phyloP scores from a whole-genome alignment of 2,329 filamentous ascomycete species.

The Seiridium cupressi region DNA sequence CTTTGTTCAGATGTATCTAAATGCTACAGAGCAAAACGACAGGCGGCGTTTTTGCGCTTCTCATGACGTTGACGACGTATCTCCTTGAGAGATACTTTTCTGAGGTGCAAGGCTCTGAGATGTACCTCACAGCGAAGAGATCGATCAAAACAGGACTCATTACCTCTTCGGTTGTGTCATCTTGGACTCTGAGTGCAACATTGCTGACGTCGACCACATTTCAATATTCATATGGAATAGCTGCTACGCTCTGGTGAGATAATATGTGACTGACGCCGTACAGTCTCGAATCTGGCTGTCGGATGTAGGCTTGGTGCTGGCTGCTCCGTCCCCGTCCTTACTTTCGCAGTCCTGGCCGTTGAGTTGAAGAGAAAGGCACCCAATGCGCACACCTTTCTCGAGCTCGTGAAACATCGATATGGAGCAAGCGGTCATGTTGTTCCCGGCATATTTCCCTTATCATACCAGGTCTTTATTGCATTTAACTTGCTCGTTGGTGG shows the following conservation, averaged over 20 bases:
- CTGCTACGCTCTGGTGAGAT: too few species aligned
- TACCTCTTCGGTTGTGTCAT: constrained; percentile 80
- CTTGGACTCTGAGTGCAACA: constrained; percentile 88
- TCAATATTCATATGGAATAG: not conserved
- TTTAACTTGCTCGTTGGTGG: constrained; percentile 85
- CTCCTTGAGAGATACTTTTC: constrained; percentile 49
- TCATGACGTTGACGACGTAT: constrained; percentile 70
- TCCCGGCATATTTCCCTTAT: constrained; percentile 75
- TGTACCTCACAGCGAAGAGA: constrained; percentile 83
- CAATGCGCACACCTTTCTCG: constrained; percentile 79
- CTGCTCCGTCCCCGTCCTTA: constrained; percentile 77
- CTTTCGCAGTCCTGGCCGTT: constrained; percentile 86
- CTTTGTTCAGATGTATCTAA: too few species aligned
- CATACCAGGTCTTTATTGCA: constrained; percentile 82
- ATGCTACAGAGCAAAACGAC: too few species aligned
- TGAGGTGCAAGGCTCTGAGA: constrained; percentile 83
- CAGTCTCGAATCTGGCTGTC: too few species aligned
- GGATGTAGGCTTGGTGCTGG: constrained; percentile 54
- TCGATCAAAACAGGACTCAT: constrained; percentile 86
- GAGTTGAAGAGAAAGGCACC: constrained; percentile 81
- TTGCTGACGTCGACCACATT: constrained; percentile 68
- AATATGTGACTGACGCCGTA: too few species aligned
- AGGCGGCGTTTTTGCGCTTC: constrained; percentile 59
- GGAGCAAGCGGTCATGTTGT: constrained; percentile 53
- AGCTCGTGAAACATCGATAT: constrained; percentile 80